A percentile compares a stretch with the other conserved stretches of the same genome.
phyloP scores from a whole-genome alignment of 345 rosid genomes.

The Reutealis trisperma region DNA sequence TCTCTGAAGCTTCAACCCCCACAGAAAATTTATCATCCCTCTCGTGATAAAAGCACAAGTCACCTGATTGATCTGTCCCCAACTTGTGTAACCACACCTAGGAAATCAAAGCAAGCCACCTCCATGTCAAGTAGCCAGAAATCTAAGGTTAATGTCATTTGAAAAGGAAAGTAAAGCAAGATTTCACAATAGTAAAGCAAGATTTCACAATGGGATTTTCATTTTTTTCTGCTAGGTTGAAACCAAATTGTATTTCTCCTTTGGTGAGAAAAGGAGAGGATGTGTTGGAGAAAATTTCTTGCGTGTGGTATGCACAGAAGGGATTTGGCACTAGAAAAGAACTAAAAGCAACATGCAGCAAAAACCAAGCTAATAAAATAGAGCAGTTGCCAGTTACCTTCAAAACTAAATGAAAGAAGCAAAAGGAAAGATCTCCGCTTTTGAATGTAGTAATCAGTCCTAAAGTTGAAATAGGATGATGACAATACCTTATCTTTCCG shows the following conservation, averaged over 20 bases:
- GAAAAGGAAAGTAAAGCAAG: background rate
- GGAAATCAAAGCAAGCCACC: constrained; percentile 21
- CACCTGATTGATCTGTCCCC: constrained; percentile 70
- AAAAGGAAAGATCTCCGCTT: too few species aligned
- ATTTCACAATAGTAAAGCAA: background rate
- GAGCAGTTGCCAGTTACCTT: background rate
- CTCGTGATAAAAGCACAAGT: constrained; percentile 81
- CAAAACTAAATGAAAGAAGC: background rate
- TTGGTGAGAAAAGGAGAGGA: background rate
- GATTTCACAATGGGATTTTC: background rate
- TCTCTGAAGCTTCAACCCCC: constrained; percentile 70
- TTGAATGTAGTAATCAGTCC: background rate
- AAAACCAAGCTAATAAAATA: background rate
- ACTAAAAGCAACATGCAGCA: background rate
- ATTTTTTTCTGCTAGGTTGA: background rate
- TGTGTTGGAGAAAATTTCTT: background rate
- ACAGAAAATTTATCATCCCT: constrained; percentile 84
- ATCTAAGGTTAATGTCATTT: background rate
- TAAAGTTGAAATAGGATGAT: background rate
- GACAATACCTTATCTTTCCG: constrained; percentile 79
- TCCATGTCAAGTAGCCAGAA: background rate
- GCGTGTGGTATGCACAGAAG: background rate
- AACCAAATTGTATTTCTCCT: background rate
- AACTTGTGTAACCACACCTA: constrained; percentile 91
- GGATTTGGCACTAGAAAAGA: background rate